Base-by-base conservation (phyloP, 2,329 filamentous ascomycete genomes). In the Metarhizium guizhouense region DNA sequence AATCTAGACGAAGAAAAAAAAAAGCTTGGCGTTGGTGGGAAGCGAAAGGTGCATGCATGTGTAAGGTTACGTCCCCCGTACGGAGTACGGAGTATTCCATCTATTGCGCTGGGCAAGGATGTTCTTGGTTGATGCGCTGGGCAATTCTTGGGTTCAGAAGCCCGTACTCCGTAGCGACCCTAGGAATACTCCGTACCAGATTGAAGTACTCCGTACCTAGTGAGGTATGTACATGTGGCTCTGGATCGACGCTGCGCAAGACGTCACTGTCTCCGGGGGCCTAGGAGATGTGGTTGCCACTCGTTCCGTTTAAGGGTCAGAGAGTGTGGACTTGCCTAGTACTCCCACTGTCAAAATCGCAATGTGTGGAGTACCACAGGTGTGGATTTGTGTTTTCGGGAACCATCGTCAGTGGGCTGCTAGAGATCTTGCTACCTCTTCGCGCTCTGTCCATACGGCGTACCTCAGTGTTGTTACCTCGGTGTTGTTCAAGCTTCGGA, bases 191-290 rank as follows among this genome's bases (percentile, higher is more conserved):
- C 32, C 32, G 32, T 34, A 34, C 32, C 10, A 34, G 32, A 34
- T 34, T 34, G 45, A 48, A 20, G 20, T 48, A 48, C 45, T 20
- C 6, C 11, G 40, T 16, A 6, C n/a, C 40, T 42, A 14, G 40
- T 8, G 6, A 42, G 14, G n/a, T 16, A 42, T 18, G 18, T 20
- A 20, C n/a, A 57, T 53, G 56, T 53, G 54, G 56, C 63, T 64
- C 61, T 51, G 56, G 57, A 64, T 64, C 63, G 61, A 47, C 54
- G 55, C 52, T 38, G 40, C 40, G 6, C 36, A 57, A 51, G 51
- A 56, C 55, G 55, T 56, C 55, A 56, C 55, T 49, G 48, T 43
- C 25, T 47, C 48, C 10, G 14, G 47, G 40, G 8, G 3, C n/a
- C n/a, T 25, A 25, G 25, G 25, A 25, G 25, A 25, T 25, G 25